Percentiles rank a stretch among this genome's conserved stretches.
Evolutionary conservation across 352 stramenopile genomes (phyloP).

Genomic region (Globisporangium uncinulatum): DNA sequence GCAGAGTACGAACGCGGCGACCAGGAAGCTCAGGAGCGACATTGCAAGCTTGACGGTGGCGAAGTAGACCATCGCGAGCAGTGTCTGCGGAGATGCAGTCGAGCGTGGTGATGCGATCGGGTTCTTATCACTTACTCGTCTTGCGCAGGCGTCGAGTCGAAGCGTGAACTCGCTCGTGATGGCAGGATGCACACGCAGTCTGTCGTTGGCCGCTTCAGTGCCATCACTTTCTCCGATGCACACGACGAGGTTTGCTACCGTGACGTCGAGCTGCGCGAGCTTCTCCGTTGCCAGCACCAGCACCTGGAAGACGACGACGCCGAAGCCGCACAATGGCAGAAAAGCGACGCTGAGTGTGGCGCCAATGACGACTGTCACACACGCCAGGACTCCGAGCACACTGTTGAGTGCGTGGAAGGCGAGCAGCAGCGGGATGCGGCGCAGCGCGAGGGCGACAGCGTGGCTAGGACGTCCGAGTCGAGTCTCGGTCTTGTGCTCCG

Average conservation of each 20-base stretch:
- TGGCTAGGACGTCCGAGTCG: not conserved
- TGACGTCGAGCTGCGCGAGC: conserved; percentile 17
- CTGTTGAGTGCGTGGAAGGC: conserved; percentile 22
- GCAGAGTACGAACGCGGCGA: conserved; percentile 13
- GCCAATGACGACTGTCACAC: conserved; percentile 18
- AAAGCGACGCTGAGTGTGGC: conserved; percentile 19
- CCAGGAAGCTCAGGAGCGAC: conserved; percentile 22
- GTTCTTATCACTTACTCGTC: conserved; percentile 14
- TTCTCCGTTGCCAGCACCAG: conserved; percentile 14
- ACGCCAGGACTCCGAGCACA: conserved; percentile 15
- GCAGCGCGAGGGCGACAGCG: not conserved
- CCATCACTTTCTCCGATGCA: not conserved
- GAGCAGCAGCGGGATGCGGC: conserved; percentile 8
- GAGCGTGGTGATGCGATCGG: conserved; percentile 9
- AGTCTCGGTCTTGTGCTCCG: not conserved
- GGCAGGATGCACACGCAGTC: conserved; percentile 14
- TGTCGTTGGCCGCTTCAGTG: not conserved
- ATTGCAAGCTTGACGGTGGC: conserved; percentile 31
- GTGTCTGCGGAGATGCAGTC: conserved; percentile 21
- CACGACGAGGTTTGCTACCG: conserved; percentile 17
- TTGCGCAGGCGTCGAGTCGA: not conserved
- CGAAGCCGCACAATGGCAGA: conserved; percentile 16
- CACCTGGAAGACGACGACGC: conserved; percentile 21
- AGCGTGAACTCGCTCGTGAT: conserved; percentile 20
- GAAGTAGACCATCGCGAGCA: conserved; percentile 39